Evolutionary conservation across 345 rosid genomes (phyloP).

Genomic region (Eucalyptus caleyi): DNA sequence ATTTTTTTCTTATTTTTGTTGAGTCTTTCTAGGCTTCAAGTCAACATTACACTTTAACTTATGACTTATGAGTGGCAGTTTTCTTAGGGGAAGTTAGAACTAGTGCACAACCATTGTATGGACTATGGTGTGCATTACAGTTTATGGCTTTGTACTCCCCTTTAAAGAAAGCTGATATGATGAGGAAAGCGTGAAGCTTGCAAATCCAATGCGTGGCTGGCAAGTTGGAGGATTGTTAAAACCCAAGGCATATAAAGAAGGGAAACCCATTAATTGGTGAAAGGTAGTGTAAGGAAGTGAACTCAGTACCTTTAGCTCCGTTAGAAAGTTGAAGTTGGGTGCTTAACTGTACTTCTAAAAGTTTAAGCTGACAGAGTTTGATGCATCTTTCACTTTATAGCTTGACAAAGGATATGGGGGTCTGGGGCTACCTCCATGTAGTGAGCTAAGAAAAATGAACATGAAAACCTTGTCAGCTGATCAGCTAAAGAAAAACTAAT

Average conservation of each 20-base stretch:
- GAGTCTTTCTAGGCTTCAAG: background rate
- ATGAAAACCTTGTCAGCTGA: background rate
- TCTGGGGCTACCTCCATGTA: background rate
- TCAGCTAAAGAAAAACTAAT: background rate
- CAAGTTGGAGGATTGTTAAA: background rate
- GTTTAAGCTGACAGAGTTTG: background rate
- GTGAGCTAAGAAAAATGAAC: background rate
- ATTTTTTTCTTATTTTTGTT: background rate
- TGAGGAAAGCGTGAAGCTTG: background rate
- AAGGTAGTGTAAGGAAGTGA: background rate
- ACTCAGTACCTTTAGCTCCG: background rate
- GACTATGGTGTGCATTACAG: background rate
- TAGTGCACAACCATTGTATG: background rate
- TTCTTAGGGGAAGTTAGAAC: background rate
- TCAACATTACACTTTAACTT: background rate
- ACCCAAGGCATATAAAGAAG: background rate
- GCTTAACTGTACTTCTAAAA: background rate
- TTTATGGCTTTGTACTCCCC: background rate
- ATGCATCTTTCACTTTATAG: background rate
- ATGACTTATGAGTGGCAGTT: background rate
- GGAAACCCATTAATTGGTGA: background rate
- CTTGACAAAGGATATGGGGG: background rate
- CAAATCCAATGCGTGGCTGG: background rate
- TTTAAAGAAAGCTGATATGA: background rate
- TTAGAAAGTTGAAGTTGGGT: background rate